A percentile compares a stretch with the other conserved stretches of the same genome.
phyloP scores from a whole-genome alignment of 441 rosid genomes.

The Codiaeum variegatum region DNA sequence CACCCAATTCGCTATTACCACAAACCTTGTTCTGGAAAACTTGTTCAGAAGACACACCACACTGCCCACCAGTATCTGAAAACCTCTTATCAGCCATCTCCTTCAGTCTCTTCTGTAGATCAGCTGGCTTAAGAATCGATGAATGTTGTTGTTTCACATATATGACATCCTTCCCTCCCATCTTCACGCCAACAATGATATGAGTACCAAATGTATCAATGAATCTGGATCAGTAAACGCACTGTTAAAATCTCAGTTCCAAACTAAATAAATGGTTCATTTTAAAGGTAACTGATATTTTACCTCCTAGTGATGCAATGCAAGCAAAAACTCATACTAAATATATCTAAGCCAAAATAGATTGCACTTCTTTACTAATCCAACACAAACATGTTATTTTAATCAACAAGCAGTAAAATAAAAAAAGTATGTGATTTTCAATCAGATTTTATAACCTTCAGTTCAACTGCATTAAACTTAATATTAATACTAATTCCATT shows the following conservation, averaged over 20 bases:
- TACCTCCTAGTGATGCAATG: slow-evolving; percentile 1
- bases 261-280: not conserved
- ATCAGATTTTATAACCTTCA: too few species aligned
- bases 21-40: slow-evolving; percentile 54
- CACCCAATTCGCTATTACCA: not conserved
- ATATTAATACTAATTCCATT: too few species aligned
- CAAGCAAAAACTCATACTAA: too few species aligned
- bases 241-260: slow-evolving; percentile 9
- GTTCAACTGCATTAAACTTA: too few species aligned
- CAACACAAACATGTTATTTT: too few species aligned
- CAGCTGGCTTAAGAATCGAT: slow-evolving; percentile 71
- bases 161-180: slow-evolving; percentile 98
- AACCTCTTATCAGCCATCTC: slow-evolving; percentile 94
- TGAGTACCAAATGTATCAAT: slow-evolving; percentile 86
- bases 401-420: too few species aligned
- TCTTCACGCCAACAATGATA: slow-evolving; percentile 80
- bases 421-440: too few species aligned
- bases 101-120: slow-evolving; percentile 69
- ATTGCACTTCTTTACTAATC: too few species aligned
- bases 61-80: slow-evolving; percentile 45
- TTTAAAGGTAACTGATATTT: not conserved
- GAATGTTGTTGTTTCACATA: slow-evolving; percentile 82
- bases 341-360: too few species aligned
- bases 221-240: slow-evolving; percentile 49
- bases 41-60: slow-evolving; percentile 46